Evolutionary conservation across 805 yeast species (phyloP).

Genomic region (Nakazawaea holstii): DNA sequence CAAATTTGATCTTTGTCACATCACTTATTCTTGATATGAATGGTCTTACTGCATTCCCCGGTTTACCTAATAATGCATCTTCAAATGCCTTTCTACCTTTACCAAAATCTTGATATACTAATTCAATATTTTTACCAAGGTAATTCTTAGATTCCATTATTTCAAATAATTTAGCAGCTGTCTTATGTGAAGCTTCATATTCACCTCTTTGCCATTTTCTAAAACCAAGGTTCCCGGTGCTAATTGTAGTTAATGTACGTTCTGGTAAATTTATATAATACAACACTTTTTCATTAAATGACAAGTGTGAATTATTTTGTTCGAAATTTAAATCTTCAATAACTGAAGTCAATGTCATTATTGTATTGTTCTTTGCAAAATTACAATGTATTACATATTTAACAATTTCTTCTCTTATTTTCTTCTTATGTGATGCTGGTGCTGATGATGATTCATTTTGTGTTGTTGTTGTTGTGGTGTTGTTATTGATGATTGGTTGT

Average conservation of each 20-base stretch:
- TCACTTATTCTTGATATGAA: slow-evolving; percentile 70
- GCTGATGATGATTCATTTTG: background rate
- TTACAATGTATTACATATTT: slow-evolving; percentile 71
- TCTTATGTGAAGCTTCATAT: slow-evolving; percentile 89
- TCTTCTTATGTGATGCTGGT: background rate
- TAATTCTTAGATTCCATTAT: slow-evolving; percentile 58
- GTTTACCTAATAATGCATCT: slow-evolving; percentile 82
- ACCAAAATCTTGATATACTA: slow-evolving; percentile 78
- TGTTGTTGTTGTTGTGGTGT: slow-evolving; percentile 5
- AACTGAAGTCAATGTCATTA: slow-evolving; percentile 67
- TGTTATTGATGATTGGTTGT: slow-evolving; percentile 6
- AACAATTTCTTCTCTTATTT: slow-evolving; percentile 28
- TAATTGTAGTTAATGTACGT: slow-evolving; percentile 57
- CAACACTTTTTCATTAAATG: slow-evolving; percentile 66
- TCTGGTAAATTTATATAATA: slow-evolving; percentile 79
- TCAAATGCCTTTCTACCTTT: slow-evolving; percentile 85
- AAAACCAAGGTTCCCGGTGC: slow-evolving; percentile 87
- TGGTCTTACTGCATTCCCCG: slow-evolving; percentile 68
- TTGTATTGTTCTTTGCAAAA: slow-evolving; percentile 80
- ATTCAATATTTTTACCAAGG: slow-evolving; percentile 56
- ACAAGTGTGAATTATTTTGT: slow-evolving; percentile 46
- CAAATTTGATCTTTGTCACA: slow-evolving; percentile 77
- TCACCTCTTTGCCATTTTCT: slow-evolving; percentile 86
- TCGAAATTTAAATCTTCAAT: slow-evolving; percentile 58
- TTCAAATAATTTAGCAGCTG: slow-evolving; percentile 67